Evolutionary conservation across 805 yeast genomes (phyloP).

Genomic region (Scheffersomyces amazonensis): DNA sequence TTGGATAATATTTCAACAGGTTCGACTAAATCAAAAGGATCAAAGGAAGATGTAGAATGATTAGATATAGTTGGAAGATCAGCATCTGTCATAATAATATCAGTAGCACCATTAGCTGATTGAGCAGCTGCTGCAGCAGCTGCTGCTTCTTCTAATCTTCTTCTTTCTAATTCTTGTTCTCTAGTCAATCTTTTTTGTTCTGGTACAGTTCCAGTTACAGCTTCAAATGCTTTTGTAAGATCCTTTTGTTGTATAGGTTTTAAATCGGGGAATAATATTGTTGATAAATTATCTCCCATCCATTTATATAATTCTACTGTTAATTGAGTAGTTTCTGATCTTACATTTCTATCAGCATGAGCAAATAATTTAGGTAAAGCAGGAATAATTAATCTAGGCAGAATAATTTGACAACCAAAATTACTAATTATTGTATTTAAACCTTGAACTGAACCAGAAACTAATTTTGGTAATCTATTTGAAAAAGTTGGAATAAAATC

Average conservation of each 20-base stretch:
- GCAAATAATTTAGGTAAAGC: conserved; percentile 66
- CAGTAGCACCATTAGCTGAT: conserved; percentile 10
- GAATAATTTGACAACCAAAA: conserved; percentile 63
- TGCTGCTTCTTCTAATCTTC: conserved; percentile 11
- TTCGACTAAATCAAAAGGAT: conserved; percentile 69
- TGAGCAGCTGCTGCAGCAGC: conserved; percentile 12
- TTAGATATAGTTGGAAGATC: background rate
- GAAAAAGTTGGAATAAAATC: conserved; percentile 58
- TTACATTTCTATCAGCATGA: conserved; percentile 83
- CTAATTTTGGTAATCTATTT: conserved; percentile 73
- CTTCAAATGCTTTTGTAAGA: conserved; percentile 63
- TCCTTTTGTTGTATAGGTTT: conserved; percentile 94
- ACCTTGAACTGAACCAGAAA: conserved; percentile 63
- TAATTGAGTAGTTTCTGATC: conserved; percentile 71
- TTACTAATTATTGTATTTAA: conserved; percentile 51
- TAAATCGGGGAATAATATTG: conserved; percentile 61
- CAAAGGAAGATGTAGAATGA: conserved; percentile 29
- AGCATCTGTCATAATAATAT: conserved; percentile 24
- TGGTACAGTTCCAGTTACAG: conserved; percentile 37
- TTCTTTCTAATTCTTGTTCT: conserved; percentile 47
- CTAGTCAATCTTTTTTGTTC: conserved; percentile 55
- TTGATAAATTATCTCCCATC: conserved; percentile 64
- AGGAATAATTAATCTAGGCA: conserved; percentile 57
- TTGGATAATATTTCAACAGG: conserved; percentile 65
- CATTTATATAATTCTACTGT: conserved; percentile 70